Evolutionary conservation across 2,329 filamentous ascomycete species (phyloP).

Genomic region (Cladosporium sp.): DNA sequence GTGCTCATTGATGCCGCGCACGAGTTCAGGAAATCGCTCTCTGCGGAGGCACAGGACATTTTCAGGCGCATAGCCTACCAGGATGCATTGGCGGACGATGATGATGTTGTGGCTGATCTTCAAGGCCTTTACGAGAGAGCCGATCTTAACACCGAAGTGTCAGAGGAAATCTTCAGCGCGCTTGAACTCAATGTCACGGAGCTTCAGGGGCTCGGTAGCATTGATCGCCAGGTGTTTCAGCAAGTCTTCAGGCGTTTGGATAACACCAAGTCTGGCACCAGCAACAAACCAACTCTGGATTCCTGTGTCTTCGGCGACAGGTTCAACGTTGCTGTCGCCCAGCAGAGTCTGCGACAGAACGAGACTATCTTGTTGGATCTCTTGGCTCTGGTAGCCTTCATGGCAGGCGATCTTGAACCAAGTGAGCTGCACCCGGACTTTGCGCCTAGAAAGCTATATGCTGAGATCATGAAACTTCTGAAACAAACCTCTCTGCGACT

Average conservation of each 20-base stretch:
- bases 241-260: conserved; percentile 47
- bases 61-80: conserved; percentile 41
- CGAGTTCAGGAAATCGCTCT: conserved; percentile 21
- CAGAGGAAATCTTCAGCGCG: conserved; percentile 72
- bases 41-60: conserved; percentile 18
- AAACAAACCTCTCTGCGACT: conserved; percentile 68
- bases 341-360: conserved; percentile 71
- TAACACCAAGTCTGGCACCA: conserved; percentile 42
- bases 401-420: conserved; percentile 76
- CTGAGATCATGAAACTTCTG: conserved; percentile 66
- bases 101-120: conserved; percentile 58
- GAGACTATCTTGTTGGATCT: conserved; percentile 76
- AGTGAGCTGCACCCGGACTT: conserved; percentile 66
- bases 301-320: conserved; percentile 70
- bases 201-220: conserved; percentile 52
- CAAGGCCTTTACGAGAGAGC: conserved; percentile 74
- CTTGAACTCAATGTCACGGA: conserved; percentile 67
- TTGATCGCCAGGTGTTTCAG: conserved; percentile 25
- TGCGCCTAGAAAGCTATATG: conserved; percentile 59
- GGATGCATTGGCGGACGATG: background rate
- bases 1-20: conserved; percentile 21
- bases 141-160: conserved; percentile 72
- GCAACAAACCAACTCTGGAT: conserved; percentile 19
- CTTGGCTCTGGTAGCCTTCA: conserved; percentile 76
- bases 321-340: conserved; percentile 68